phyloP scores from a whole-genome alignment of 306 rosid genomes.

The Sindora glabra region DNA sequence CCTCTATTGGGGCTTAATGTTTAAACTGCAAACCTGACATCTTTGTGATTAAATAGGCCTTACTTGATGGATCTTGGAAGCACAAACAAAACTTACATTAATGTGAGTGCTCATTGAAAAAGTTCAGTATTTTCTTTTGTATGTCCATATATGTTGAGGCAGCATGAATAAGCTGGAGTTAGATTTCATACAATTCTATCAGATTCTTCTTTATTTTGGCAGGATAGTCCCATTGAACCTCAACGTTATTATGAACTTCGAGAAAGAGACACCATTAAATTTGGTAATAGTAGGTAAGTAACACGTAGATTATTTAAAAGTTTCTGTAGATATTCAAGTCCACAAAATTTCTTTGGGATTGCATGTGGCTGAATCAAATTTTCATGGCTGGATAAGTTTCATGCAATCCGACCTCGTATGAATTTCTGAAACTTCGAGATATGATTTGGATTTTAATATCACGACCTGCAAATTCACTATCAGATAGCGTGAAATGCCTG shows the following conservation, averaged over 20 bases:
- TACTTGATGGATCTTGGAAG: slow-evolving; percentile 98
- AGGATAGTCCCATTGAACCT: slow-evolving; percentile 88
- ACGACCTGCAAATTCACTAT: neutral
- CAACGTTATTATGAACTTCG: slow-evolving; percentile 88
- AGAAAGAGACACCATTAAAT: slow-evolving; percentile 81
- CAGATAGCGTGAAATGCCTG: neutral
- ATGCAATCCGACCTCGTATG: neutral
- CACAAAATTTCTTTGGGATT: slow-evolving; percentile 1
- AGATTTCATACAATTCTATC: neutral
- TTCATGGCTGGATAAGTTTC: neutral
- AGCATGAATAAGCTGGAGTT: neutral
- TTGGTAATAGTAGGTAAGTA: slow-evolving; percentile 90
- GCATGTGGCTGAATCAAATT: neutral
- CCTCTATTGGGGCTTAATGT: neutral
- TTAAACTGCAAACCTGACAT: slow-evolving; percentile 18
- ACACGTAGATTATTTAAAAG: slow-evolving; percentile 7
- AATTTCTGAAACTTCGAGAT: neutral
- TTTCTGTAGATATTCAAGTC: slow-evolving; percentile 3
- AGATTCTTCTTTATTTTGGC: slow-evolving; percentile 26
- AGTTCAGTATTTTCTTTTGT: neutral
- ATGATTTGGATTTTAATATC: too few relatives aligned
- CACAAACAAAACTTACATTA: slow-evolving; percentile 90
- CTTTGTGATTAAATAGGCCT: slow-evolving; percentile 47
- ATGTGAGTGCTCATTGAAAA: slow-evolving; percentile 47
- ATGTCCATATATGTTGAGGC: slow-evolving; percentile 1